Percentiles rank a stretch among this genome's conserved stretches.
Evolutionary conservation across 139 green algal species (phyloP).

Genomic region (Coelastrella sp.): DNA sequence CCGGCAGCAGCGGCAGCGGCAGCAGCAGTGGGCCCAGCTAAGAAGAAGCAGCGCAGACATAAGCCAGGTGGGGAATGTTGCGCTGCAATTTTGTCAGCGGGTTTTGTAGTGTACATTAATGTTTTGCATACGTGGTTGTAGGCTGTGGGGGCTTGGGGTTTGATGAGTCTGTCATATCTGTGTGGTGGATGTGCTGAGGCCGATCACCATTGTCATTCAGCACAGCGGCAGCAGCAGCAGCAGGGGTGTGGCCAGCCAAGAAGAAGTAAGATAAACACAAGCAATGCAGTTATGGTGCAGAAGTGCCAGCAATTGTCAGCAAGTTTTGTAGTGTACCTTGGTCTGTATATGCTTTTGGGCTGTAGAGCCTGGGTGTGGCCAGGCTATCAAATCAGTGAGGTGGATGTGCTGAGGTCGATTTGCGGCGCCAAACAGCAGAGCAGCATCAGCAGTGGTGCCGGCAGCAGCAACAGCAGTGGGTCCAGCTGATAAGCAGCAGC

Average conservation of each 20-base stretch:
- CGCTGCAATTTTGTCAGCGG: neutral
- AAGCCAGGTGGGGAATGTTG: neutral
- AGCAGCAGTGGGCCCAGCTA: neutral
- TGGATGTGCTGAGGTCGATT: neutral
- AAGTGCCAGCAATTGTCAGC: neutral
- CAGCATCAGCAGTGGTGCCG: neutral
- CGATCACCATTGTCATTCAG: neutral
- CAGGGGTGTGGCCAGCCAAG: neutral
- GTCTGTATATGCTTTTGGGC: neutral
- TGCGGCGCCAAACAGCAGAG: neutral
- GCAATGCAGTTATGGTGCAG: neutral
- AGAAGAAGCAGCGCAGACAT: neutral
- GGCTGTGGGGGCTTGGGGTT: neutral
- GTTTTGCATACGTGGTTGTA: neutral
- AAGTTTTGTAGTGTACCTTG: neutral
- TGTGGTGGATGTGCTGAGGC: neutral
- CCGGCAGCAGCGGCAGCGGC: conserved; percentile 2
- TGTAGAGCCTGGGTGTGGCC: neutral
- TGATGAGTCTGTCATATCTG: neutral
- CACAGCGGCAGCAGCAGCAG: neutral
- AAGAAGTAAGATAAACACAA: neutral
- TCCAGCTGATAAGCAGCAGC: too few relatives aligned
- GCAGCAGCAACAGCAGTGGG: too few relatives aligned
- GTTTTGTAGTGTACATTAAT: neutral
- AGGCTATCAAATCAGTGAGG: neutral